Base-by-base conservation (phyloP, 768 basidiomycete genomes). In the Leccinum variicolor region DNA sequence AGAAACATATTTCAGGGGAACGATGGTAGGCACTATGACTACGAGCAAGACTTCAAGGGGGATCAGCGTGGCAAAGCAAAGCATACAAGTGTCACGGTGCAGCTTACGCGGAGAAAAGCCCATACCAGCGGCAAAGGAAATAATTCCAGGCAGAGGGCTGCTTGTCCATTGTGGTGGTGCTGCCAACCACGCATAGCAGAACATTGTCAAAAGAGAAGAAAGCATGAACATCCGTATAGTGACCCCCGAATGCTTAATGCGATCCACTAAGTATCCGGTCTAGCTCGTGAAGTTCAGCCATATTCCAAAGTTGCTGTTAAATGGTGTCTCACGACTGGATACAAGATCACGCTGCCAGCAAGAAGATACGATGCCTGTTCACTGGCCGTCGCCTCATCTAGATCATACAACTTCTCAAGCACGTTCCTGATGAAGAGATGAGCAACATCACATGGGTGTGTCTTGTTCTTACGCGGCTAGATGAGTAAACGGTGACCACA, bases 401-500 rank as follows among this genome's bases (percentile, higher is more conserved):
- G 67, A 25, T 75, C 61, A 64, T 86, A 92, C 7, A 89, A 83
- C 34, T 75, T 79, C 64, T 92, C 82, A 23, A 92, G 82, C 53
- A 92, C 79, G 64, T 90, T 90, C 26, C 89, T 91, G 59, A 15
- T 11, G 28, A 43, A 46, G 10, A 14, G 19, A 17, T 63, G 56
- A 55, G 63, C 39, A 49, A 53, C 3, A 10, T 34, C 11, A 39
- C 34, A 48, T 36, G 50, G n/a, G 48, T 29, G 36, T 49, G 47
- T 23, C n/a, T 49, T 4, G 7, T 29, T 69, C 84, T 66, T 66
- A 89, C 88, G 90, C 78, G 13, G 86, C 83, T 45, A 92, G 82
- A 65, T 91, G 89, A 11, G 82, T 83, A 67, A 90, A 90, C 3
- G 90, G 90, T 3, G 83, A 75, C 90, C 90, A 92, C 34, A 90